Conservation (phyloP, 352 stramenopile genomes). For the Elongisporangium prolatum region DNA sequence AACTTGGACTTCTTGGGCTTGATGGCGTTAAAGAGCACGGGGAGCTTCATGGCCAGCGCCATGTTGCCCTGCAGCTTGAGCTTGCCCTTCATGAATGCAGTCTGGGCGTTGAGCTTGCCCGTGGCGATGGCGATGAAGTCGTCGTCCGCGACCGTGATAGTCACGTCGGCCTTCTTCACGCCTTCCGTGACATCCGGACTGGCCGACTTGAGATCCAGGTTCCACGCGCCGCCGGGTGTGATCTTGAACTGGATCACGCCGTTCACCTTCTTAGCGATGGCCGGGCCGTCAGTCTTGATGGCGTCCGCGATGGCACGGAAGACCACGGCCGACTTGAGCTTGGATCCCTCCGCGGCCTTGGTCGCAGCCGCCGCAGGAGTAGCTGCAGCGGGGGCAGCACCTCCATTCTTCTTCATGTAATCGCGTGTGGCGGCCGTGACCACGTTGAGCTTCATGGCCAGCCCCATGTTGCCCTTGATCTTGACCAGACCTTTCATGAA, state of each 20-base stretch:
- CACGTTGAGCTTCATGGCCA: conserved; percentile 93
- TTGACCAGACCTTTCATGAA: conserved; percentile 95
- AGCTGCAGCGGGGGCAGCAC: conserved; percentile 12
- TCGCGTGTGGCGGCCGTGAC: conserved; percentile 82
- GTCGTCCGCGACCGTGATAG: conserved; percentile 63
- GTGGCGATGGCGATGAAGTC: conserved; percentile 80
- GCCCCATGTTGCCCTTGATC: conserved; percentile 94
- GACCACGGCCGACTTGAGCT: conserved; percentile 61
- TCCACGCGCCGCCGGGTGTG: conserved; percentile 68
- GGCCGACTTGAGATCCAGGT: conserved; percentile 73
- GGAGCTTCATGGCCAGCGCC: conserved; percentile 94
- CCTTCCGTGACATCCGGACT: conserved; percentile 48
- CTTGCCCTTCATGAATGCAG: conserved; percentile 95
- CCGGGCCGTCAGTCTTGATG: conserved; percentile 45
- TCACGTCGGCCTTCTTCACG: conserved; percentile 73
- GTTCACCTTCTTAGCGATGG: conserved; percentile 75
- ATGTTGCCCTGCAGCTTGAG: conserved; percentile 96
- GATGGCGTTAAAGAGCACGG: conserved; percentile 87
- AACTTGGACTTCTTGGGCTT: conserved; percentile 71
- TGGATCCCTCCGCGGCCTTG: conserved; percentile 10
- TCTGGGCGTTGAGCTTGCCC: conserved; percentile 89
- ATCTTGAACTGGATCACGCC: conserved; percentile 78
- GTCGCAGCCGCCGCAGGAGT: conserved; percentile 9
- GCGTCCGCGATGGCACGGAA: conserved; percentile 63
- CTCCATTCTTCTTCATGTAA: conserved; percentile 70